phyloP scores from a whole-genome alignment of 257 asterid genomes.

The Leonotis leonurus region DNA sequence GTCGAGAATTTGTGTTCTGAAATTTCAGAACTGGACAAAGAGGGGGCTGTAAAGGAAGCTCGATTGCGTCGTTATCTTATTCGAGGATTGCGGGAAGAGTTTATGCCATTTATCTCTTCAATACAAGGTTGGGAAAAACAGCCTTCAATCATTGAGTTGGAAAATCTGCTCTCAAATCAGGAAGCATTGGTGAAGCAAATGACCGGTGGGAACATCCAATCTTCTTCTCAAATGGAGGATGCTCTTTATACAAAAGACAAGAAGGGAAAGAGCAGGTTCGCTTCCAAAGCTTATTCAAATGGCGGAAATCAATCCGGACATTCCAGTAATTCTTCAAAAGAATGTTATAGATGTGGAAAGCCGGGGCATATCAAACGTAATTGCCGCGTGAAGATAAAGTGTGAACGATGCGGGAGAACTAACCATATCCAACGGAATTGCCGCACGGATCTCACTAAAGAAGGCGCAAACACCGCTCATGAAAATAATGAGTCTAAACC shows the following conservation, averaged over 20 bases:
- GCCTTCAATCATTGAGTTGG: neutral
- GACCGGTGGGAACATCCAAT: neutral
- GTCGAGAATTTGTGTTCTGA: neutral
- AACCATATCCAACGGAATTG: neutral
- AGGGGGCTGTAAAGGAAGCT: neutral
- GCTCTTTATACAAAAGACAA: neutral
- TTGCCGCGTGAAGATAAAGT: neutral
- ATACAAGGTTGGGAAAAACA: neutral
- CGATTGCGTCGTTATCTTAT: neutral
- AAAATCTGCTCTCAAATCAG: neutral
- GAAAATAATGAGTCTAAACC: neutral
- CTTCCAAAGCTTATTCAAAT: neutral
- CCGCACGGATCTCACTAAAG: neutral
- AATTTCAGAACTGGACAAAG: neutral
- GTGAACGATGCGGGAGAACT: neutral
- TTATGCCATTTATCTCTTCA: neutral
- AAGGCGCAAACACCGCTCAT: neutral
- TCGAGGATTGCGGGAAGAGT: neutral
- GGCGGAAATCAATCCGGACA: neutral
- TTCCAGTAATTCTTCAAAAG: neutral
- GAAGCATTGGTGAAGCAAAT: neutral
- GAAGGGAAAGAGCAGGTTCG: neutral
- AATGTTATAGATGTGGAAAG: neutral
- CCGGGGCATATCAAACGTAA: neutral
- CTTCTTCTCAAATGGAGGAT: neutral